phyloP scores from a whole-genome alignment of 768 basidiomycete species.

The Dioszegia hungarica region DNA sequence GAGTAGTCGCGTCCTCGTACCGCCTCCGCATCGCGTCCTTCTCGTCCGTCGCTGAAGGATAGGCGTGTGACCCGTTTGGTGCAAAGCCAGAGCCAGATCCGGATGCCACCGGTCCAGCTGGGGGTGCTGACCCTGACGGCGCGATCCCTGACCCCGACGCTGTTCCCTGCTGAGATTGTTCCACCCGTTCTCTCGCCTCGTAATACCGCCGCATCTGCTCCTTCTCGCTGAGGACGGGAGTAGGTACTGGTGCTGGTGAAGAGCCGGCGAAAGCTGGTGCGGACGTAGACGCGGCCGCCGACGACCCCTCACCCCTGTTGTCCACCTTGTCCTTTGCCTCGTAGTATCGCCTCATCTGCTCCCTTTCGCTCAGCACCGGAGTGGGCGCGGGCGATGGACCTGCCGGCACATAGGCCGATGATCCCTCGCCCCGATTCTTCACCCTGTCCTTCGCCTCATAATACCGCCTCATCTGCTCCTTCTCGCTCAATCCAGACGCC shows the following conservation, averaged over 20 bases:
- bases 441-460: slow-evolving; percentile 36
- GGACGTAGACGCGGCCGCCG: background rate
- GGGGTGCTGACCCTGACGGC: no score
- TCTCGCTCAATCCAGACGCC: slow-evolving; percentile 15
- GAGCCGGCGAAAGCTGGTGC: background rate
- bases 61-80: background rate
- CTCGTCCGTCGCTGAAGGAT: slow-evolving; percentile 40
- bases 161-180: background rate
- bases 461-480: slow-evolving; percentile 39
- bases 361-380: slow-evolving; percentile 17
- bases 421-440: background rate
- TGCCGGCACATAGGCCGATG: background rate
- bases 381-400: background rate
- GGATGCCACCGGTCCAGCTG: no score
- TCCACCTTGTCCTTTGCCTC: background rate
- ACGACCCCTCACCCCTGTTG: background rate
- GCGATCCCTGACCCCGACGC: background rate
- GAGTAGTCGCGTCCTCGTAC: slow-evolving; percentile 32
- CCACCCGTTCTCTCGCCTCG: slow-evolving; percentile 31
- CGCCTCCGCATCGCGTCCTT: slow-evolving; percentile 38
- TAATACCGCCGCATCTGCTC: slow-evolving; percentile 42
- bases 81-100: background rate
- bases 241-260: background rate
- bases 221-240: slow-evolving; percentile 16
- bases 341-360: slow-evolving; percentile 41